Conservation (phyloP, 352 stramenopile species). For the Plasmopara viticola region DNA sequence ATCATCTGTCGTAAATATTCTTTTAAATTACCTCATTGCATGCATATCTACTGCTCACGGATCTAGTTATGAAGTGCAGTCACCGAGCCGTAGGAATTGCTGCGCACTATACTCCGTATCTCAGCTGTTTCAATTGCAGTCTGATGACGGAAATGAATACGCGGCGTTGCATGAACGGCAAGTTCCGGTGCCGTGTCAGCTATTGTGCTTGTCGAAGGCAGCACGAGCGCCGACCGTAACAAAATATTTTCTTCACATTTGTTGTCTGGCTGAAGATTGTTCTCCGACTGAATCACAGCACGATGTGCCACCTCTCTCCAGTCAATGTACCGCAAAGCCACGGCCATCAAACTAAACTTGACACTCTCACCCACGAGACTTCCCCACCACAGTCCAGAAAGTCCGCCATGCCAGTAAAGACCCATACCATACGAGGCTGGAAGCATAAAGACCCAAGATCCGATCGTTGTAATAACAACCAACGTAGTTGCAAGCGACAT, state of each 20-base stretch:
- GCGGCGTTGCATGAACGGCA: slow-evolving; percentile 50
- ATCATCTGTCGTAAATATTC: too few relatives aligned
- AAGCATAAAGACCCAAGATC: slow-evolving; percentile 70
- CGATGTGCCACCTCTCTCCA: slow-evolving; percentile 61
- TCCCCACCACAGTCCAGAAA: slow-evolving; percentile 70
- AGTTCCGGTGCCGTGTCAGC: slow-evolving; percentile 47
- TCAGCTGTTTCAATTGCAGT: slow-evolving; percentile 2
- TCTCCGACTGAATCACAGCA: slow-evolving; percentile 60
- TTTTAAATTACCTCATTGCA: too few relatives aligned
- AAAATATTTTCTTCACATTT: slow-evolving; percentile 63
- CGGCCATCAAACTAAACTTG: slow-evolving; percentile 66
- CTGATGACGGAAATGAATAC: slow-evolving; percentile 17
- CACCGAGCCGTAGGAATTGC: slow-evolving; percentile 13
- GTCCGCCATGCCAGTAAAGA: slow-evolving; percentile 38
- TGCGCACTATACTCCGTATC: slow-evolving; percentile 1
- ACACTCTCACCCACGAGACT: slow-evolving; percentile 60
- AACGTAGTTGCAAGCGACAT: slow-evolving; percentile 72
- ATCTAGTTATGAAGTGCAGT: not conserved
- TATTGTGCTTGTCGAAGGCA: slow-evolving; percentile 57
- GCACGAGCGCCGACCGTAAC: slow-evolving; percentile 36
- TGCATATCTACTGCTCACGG: too few relatives aligned
- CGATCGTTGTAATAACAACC: slow-evolving; percentile 58
- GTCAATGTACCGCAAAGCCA: slow-evolving; percentile 54
- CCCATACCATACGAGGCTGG: slow-evolving; percentile 54
- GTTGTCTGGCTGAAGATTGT: slow-evolving; percentile 23